Evolutionary conservation across 179 eudicot genomes (phyloP).

Genomic region (Nepenthes alata): DNA sequence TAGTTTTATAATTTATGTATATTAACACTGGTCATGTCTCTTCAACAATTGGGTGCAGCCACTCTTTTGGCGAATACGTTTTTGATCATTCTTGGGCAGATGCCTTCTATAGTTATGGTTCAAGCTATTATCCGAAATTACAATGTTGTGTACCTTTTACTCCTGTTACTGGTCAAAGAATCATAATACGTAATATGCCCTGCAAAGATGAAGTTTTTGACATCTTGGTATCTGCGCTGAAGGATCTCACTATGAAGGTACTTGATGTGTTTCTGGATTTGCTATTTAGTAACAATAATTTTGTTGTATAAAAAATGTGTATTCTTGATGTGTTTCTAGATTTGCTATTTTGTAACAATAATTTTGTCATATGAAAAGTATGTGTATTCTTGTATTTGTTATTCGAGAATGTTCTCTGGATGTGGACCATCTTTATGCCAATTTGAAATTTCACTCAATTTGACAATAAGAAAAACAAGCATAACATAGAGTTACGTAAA

Average conservation of each 20-base stretch:
- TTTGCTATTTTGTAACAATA: not conserved
- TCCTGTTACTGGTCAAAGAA: conserved; percentile 89
- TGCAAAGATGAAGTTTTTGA: conserved; percentile 62
- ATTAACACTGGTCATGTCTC: conserved; percentile 12
- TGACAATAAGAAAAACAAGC: too few relatives aligned
- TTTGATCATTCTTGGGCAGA: conserved; percentile 98
- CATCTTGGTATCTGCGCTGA: conserved; percentile 62
- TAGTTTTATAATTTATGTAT: conserved; percentile 1
- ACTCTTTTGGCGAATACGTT: conserved; percentile 92
- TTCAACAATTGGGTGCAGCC: conserved; percentile 43
- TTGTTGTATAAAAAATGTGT: not conserved
- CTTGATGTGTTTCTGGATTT: conserved; percentile 1
- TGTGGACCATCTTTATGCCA: too few relatives aligned
- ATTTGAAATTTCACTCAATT: too few relatives aligned
- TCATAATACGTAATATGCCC: conserved; percentile 55
- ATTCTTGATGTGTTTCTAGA: not conserved
- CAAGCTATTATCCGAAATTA: conserved; percentile 84
- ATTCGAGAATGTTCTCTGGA: too few relatives aligned
- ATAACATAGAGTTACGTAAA: too few relatives aligned
- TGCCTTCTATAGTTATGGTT: conserved; percentile 77
- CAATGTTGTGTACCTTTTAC: conserved; percentile 91
- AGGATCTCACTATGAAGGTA: conserved; percentile 74
- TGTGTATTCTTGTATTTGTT: too few relatives aligned
- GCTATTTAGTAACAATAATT: not conserved
- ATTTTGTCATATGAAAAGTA: not conserved